Conservation (phyloP, 2,329 filamentous ascomycete species). For the Xylaria sp. region DNA sequence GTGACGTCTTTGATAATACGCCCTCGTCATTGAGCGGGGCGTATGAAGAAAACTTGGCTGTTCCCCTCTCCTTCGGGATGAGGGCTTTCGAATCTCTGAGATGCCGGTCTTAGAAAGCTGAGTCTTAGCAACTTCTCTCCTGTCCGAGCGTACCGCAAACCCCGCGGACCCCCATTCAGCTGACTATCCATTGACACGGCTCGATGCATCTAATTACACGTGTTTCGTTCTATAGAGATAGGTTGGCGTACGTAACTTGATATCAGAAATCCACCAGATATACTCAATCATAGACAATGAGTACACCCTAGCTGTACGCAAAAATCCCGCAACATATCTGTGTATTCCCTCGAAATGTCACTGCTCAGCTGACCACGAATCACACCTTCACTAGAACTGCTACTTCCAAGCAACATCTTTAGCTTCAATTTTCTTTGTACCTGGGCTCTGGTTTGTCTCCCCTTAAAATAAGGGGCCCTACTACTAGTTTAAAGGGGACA, state of each 20-base stretch:
- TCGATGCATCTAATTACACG: neutral
- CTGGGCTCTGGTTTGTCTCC: neutral
- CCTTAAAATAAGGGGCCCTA: neutral
- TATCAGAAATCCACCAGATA: too few relatives aligned
- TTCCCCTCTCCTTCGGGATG: neutral
- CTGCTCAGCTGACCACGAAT: neutral
- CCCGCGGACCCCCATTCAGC: neutral
- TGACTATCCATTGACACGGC: neutral
- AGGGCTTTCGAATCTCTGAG: neutral
- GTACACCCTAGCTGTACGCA: neutral
- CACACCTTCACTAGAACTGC: neutral
- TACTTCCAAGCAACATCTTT: neutral
- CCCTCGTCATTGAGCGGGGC: neutral
- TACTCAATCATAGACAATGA: neutral
- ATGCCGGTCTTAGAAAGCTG: neutral
- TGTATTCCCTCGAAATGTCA: too few relatives aligned
- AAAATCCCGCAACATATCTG: neutral
- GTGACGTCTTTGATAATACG: neutral
- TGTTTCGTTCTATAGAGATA: neutral
- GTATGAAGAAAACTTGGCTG: too few relatives aligned
- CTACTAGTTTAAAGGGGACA: neutral
- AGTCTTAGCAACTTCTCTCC: neutral
- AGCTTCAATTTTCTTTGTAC: neutral
- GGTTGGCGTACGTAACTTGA: too few relatives aligned
- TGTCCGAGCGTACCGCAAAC: neutral